Base-by-base conservation (phyloP, 2,329 filamentous ascomycete species). In the Penicillium sp. region DNA sequence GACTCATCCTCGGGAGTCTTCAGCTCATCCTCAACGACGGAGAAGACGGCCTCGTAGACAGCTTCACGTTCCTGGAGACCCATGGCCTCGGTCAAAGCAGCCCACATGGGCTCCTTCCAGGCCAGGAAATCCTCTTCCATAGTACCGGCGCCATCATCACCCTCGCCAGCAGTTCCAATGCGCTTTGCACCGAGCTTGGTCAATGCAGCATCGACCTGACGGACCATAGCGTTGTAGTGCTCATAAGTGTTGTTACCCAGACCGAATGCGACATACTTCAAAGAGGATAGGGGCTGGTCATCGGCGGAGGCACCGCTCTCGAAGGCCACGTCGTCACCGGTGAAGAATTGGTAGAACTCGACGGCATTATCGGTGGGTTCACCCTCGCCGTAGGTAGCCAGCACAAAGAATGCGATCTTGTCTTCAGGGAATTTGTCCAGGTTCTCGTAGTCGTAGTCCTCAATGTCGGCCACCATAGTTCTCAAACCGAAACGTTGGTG, bases 71-170 rank as follows among this genome's bases (percentile, higher is more conserved):
- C 93, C 72, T 97, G 88, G 48, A 99, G 77, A 46, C 82, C 82
- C 86, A 99, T 89, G 66, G 88, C 84, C 58, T 88, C 81, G 19
- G 87, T 79, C 45, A 99, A 78, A 52, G 87, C 88, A 63, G 81
- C 77, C 93, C 95, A 99, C 93, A 99, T 99, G 54, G 91, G 91
- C 65, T 99, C 93, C 76, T 99, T 99, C 93, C 93, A 99, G 58
- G 92, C 89, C 64, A 99, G 76, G 72, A 97, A 99, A 66, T 99
- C 95, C 75, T 99, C 95, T 75, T 99, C 93, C 95, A 99, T 99
- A 49, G 93, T 99, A 54, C 95, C 93, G 58, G 93, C 91, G 57
- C 95, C 93, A 69, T 99, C 93, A 64, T 99, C 93, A 64, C 93
- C 93, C 76, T 97, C 92, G 62, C 95, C 93, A 48, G 91, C 89